Evolutionary conservation across 306 rosid genomes (phyloP), one percentile per base, ranked within the genome.

Genomic region (Coriaria nepalensis): DNA sequence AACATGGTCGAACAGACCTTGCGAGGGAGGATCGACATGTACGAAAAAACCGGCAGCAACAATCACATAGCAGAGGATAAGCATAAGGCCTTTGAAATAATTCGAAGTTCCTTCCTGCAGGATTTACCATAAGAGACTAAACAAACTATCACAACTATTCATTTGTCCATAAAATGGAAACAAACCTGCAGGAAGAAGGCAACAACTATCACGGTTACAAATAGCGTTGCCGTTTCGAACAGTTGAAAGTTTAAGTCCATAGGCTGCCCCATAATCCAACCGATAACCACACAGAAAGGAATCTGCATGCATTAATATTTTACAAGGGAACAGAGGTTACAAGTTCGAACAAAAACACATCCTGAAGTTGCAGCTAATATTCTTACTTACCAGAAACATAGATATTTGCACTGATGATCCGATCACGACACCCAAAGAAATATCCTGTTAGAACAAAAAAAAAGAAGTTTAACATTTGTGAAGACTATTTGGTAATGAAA

Each of bases 381-480:
- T 35, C 12, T 60, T 11, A 61, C 78, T 67, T 61, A 86, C 96
- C 81, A 75, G 79, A 37, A 86, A 79, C 86, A 82, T 77, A 5
- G 93, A 73, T 63, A 86, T 86, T 59, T 86, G 96, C 0, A 90
- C 82, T 33, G 93, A 77, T 32, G 93, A 79, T 0, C 96, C 90
- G 12, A 86, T 82, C 53, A 93, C 88, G 56, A 86, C 86, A 68
- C 81, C 96, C 59, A 82, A 50, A 52, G 93, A 72, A 45, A 86
- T 72, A 52, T 86, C 96, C 96, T 86, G 75, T 44, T n/a, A n/a
- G n/a, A n/a, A n/a, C n/a, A n/a, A n/a, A n/a, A n/a, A n/a, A n/a
- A 47, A 52, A 60, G 36, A 76, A 56, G 45, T 34, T 32, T 35
- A 36, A 33, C 10, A 43, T 65, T n/a, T 50, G 53, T 59, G 37